phyloP scores from a whole-genome alignment of 805 yeast species.

The Priceomyces castillae region DNA sequence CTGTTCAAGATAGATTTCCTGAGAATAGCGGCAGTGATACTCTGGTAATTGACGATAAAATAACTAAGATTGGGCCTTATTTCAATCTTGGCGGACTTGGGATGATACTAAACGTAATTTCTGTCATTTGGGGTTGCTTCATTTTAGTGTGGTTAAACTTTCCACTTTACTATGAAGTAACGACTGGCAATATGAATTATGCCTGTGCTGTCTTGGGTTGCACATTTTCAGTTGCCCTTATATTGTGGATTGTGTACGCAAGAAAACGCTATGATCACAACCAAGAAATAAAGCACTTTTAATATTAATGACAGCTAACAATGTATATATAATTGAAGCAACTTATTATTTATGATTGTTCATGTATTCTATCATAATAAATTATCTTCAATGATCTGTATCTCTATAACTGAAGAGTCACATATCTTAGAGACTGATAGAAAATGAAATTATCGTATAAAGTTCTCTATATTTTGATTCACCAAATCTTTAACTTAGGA shows the following conservation, averaged over 20 bases:
- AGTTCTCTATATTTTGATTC: too few species aligned
- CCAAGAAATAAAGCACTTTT: background rate
- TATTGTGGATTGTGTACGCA: conserved; percentile 17
- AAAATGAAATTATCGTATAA: too few species aligned
- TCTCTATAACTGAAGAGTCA: too few species aligned
- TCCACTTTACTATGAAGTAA: conserved; percentile 14
- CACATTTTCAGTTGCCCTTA: conserved; percentile 16
- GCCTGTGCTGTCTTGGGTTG: conserved; percentile 20
- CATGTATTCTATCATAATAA: too few species aligned
- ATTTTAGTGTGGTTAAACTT: conserved; percentile 19
- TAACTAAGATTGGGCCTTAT: conserved; percentile 10
- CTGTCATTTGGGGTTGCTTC: conserved; percentile 18
- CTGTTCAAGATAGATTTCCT: conserved; percentile 11
- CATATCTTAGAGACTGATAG: too few species aligned
- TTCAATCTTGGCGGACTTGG: conserved; percentile 18
- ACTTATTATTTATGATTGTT: too few species aligned
- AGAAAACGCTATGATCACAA: conserved; percentile 13
- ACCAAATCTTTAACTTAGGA: too few species aligned
- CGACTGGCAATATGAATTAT: conserved; percentile 18
- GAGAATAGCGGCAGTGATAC: background rate
- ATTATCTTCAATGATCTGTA: too few species aligned
- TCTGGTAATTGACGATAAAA: background rate
- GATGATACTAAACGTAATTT: conserved; percentile 14
- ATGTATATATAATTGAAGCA: background rate
- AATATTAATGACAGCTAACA: background rate